Base-by-base conservation (phyloP, 345 rosid species). In the Arabis hirsuta region DNA sequence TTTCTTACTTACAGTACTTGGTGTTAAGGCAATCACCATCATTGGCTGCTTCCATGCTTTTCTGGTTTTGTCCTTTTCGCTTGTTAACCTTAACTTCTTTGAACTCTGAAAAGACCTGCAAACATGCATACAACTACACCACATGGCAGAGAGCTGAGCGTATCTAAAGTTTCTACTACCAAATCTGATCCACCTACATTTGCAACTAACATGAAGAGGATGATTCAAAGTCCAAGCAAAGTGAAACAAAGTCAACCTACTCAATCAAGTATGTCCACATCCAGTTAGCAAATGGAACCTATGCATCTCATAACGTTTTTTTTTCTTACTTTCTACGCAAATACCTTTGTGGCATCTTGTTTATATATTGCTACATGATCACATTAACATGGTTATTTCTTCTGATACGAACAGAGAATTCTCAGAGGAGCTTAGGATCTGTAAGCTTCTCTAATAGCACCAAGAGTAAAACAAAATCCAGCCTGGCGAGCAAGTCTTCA, bases 61-160 rank as follows among this genome's bases (percentile, higher is more conserved):
- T 24, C 14, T 24, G 8, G 12, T 54, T 72, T 54, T 59, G 6
- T 36, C n/a, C 0, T 48, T 53, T 73, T 51, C 4, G 72, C 75
- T 66, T 66, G 65, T 82, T 84, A 69, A 13, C 81, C 96, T 91
- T 91, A 82, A 91, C 84, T 82, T 77, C 73, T 70, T 26, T 44
- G 73, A 73, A 95, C 96, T 77, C 74, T 81, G 58, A 89, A 83
- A 84, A 84, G 83, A 76, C 85, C 87, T 65, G 85, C 84, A 65
- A 82, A 74, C 73, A 42, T 61, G 36, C 83, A 73, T 48, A 63
- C 76, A 4, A 67, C 80, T 38, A 84, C 72, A 54, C 73, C 67
- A 58, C 76, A 76, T 57, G 55, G 41, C 59, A 84, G 81, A 79
- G 93, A 81, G 74, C 43, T 73, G 56, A 84, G 78, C 76, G 52